phyloP scores from a whole-genome alignment of 805 yeast genomes.

The Wickerhamomyces chambardii region DNA sequence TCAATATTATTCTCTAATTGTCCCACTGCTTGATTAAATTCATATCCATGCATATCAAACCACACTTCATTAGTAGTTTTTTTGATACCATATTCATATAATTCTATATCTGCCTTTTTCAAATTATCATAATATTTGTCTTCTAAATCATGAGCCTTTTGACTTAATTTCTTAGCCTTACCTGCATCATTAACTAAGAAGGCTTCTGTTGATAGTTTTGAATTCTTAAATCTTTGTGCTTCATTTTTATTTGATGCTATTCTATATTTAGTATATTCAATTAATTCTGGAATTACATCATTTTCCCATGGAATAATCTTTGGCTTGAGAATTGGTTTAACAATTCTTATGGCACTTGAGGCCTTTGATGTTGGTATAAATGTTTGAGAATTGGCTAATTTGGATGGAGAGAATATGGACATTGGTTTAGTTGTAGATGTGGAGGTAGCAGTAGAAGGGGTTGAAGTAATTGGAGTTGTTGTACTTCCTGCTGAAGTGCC shows the following conservation, averaged over 20 bases:
- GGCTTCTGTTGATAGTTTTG: constrained; percentile 16
- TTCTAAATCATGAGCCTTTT: constrained; percentile 14
- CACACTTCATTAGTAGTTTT: constrained; percentile 11
- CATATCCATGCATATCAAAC: constrained; percentile 20
- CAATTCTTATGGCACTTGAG: constrained; percentile 5
- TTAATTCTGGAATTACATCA: constrained; percentile 1
- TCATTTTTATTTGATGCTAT: constrained; percentile 13
- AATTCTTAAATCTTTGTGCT: constrained; percentile 15
- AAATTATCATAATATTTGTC: constrained; percentile 11
- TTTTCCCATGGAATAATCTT: constrained; percentile 15
- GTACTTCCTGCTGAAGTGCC: constrained; percentile 1
- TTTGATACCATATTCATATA: constrained; percentile 14
- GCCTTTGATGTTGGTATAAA: constrained; percentile 1
- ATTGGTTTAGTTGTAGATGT: constrained; percentile 2
- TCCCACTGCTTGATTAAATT: constrained; percentile 17
- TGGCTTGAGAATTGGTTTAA: constrained; percentile 14
- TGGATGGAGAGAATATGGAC: constrained; percentile 1
- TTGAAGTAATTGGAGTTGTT: constrained; percentile 5
- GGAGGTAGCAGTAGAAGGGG: background rate
- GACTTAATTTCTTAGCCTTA: constrained; percentile 16
- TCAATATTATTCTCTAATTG: constrained; percentile 7
- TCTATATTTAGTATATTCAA: constrained; percentile 6
- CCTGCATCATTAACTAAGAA: constrained; percentile 16
- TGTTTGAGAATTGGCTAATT: constrained; percentile 1
- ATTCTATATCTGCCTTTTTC: constrained; percentile 17